A percentile compares a stretch with the other conserved stretches of the same genome.
Evolutionary conservation across 495 filamentous ascomycete genomes (phyloP).

Genomic region (Xylaria scruposa): DNA sequence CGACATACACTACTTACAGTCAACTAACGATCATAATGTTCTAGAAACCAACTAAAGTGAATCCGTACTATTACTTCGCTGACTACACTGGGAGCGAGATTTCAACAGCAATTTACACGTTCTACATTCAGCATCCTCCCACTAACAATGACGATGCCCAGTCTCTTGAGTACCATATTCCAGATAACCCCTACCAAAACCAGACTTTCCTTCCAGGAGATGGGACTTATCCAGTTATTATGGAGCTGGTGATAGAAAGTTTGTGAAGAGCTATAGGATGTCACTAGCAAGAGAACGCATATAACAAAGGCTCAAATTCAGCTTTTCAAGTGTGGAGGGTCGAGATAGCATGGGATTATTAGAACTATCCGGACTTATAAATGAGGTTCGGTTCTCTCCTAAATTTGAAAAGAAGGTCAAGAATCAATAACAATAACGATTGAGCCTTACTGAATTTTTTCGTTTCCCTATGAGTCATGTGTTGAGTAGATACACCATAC

Average conservation of each 20-base stretch:
- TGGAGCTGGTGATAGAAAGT: background rate
- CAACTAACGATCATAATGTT: background rate
- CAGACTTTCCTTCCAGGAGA: slow-evolving; percentile 11
- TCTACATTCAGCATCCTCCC: slow-evolving; percentile 12
- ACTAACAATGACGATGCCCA: background rate
- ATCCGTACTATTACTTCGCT: background rate
- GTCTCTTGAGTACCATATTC: slow-evolving; percentile 7
- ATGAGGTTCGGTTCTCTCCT: too few relatives aligned
- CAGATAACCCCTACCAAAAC: slow-evolving; percentile 14
- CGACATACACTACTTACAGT: background rate
- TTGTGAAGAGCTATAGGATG: background rate
- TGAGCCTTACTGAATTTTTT: too few relatives aligned
- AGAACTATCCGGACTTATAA: too few relatives aligned
- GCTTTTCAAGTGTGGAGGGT: too few relatives aligned
- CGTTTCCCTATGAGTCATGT: too few relatives aligned
- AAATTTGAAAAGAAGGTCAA: too few relatives aligned
- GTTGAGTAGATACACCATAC: too few relatives aligned
- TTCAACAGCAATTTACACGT: background rate
- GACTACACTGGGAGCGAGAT: background rate
- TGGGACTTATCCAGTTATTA: slow-evolving; percentile 2
- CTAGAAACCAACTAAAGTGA: background rate
- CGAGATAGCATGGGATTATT: too few relatives aligned
- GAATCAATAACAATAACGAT: too few relatives aligned
- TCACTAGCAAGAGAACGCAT: too few relatives aligned
- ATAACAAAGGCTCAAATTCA: too few relatives aligned